Evolutionary conservation across 163 green algal genomes (phyloP), one percentile per base, ranked within the genome.

Genomic region (Coccomyxa subellipsoidea): DNA sequence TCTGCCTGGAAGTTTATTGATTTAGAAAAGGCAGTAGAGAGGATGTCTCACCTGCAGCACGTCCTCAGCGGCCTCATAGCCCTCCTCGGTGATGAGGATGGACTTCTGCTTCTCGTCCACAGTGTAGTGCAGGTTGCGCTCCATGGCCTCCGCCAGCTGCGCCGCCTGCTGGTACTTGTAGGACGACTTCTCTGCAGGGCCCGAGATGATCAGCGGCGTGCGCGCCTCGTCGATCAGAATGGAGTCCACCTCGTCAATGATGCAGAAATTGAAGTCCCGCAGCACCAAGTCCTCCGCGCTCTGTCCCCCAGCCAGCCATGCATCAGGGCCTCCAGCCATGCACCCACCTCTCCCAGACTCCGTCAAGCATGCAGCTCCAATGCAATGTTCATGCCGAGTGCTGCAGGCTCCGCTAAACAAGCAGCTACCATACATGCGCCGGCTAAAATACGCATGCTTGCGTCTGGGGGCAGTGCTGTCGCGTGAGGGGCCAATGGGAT

Each of bases 21-120:
- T n/a, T n/a, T n/a, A n/a, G n/a, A n/a, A n/a, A n/a, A n/a, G n/a
- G n/a, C n/a, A n/a, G n/a, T n/a, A n/a, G n/a, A n/a, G n/a, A n/a
- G n/a, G n/a, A n/a, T 59, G 66, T 1, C 29, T 18, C 21, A 73
- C 92, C 89, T 92, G 83, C 84, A 97, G 90, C 77, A 96, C 90
- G 21, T 97, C 92, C 83, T 97, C 94, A 21, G 95, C 94, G 23
- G 92, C 93, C 85, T 97, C 93, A 83, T 99, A 99, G 38, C 96
- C 96, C 39, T 98, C 95, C 84, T 99, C 96, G 3, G 95, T 99
- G 34, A 99, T 89, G 81, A 99, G 85, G 39, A 99, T 91, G 78
- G 90, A 95, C 86, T 96, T 96, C 91, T 98, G 95, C 93, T 99
- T 99, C 92, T 99, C 96, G 77, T 99, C 96, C 78, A 99, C 96